A percentile compares a stretch with the other conserved stretches of the same genome.
phyloP scores from a whole-genome alignment of 2,329 filamentous ascomycete species.

The Chrysoporthe austroafricana region DNA sequence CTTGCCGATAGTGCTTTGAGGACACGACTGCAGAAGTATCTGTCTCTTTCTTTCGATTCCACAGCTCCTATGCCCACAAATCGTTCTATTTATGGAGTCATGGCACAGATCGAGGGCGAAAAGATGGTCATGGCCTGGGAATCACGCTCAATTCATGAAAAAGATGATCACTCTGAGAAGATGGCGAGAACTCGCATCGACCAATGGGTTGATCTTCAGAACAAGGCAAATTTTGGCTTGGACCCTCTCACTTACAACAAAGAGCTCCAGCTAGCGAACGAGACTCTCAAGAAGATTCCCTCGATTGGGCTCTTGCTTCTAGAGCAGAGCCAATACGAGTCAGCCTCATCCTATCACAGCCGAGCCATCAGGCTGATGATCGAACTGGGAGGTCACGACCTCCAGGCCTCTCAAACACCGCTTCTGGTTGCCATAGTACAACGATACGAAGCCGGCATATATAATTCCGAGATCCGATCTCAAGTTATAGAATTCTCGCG shows the following conservation, averaged over 20 bases:
- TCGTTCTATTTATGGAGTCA: constrained; percentile 58
- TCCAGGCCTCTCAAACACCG: constrained; percentile 30
- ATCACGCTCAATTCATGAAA: constrained; percentile 41
- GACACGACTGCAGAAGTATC: constrained; percentile 48
- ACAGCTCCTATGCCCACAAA: constrained; percentile 33
- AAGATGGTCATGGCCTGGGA: constrained; percentile 53
- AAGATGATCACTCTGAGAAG: constrained; percentile 40
- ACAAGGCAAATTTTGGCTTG: constrained; percentile 43
- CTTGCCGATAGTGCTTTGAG: constrained; percentile 52
- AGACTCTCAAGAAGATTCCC: constrained; percentile 54
- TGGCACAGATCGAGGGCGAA: constrained; percentile 61
- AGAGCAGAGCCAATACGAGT: constrained; percentile 58
- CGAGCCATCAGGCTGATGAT: constrained; percentile 48
- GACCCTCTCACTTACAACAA: constrained; percentile 57
- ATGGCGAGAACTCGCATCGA: constrained; percentile 44
- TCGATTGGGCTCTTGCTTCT: constrained; percentile 58
- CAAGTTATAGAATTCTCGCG: constrained; percentile 43
- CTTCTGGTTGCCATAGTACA: constrained; percentile 39
- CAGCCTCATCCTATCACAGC: constrained; percentile 52
- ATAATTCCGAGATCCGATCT: constrained; percentile 49
- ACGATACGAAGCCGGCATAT: constrained; percentile 59
- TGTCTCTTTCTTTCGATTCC: constrained; percentile 49
- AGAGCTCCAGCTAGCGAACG: constrained; percentile 52
- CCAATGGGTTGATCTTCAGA: constrained; percentile 52
- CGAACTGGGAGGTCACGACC: constrained; percentile 38